Evolutionary conservation across 441 rosid species (phyloP).

Genomic region (Theobroma grandiflorum): DNA sequence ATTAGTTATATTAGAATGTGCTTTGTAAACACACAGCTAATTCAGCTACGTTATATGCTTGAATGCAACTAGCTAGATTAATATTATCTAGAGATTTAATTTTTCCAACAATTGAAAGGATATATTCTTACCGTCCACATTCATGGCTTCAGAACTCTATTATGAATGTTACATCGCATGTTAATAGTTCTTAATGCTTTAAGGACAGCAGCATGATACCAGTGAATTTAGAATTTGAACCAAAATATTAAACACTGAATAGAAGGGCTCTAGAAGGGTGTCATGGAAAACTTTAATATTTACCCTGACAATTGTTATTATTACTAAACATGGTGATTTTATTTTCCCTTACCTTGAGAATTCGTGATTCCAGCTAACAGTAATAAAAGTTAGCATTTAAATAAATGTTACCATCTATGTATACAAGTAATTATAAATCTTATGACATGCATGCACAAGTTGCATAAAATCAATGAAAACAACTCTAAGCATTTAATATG

Average conservation of each 20-base stretch:
- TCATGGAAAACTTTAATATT: not conserved
- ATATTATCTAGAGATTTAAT: not conserved
- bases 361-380: not conserved
- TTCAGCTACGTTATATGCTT: not conserved
- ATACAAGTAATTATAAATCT: too few relatives aligned
- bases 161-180: not conserved
- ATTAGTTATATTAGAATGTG: not conserved
- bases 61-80: not conserved
- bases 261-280: not conserved
- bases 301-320: not conserved
- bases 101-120: slow-evolving; percentile 3
- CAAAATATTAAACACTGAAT: not conserved
- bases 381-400: not conserved
- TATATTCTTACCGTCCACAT: not conserved
- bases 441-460: not conserved
- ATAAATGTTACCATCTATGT: too few relatives aligned
- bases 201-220: not conserved
- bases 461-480: not conserved
- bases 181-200: not conserved
- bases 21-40: not conserved
- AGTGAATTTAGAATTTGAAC: not conserved
- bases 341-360: not conserved
- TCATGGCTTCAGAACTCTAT: not conserved
- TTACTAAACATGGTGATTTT: not conserved
- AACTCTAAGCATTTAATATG: not conserved